phyloP scores from a whole-genome alignment of 768 basidiomycete species.

The Lactarius hatsudake region DNA sequence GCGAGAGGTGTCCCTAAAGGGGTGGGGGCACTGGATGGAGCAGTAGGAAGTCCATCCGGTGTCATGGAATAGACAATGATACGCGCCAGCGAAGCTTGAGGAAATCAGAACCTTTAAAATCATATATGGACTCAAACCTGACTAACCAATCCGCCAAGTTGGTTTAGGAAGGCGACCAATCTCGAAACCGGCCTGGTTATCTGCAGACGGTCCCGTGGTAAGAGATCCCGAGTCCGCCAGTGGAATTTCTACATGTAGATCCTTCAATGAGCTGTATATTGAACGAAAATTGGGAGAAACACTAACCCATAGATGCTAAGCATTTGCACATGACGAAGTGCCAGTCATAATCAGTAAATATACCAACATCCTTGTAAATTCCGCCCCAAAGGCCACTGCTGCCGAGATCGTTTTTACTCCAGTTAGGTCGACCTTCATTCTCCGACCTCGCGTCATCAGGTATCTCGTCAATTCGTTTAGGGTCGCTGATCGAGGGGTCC shows the following conservation, averaged over 20 bases:
- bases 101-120: slow-evolving; percentile 15
- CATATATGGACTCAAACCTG: slow-evolving; percentile 23
- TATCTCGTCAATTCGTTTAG: slow-evolving; percentile 58
- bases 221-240: slow-evolving; percentile 71
- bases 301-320: slow-evolving; percentile 74
- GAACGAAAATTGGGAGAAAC: not conserved
- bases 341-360: slow-evolving; percentile 83
- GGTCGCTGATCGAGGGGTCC: slow-evolving; percentile 73
- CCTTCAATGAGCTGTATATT: slow-evolving; percentile 10
- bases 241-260: slow-evolving; percentile 54
- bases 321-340: slow-evolving; percentile 86
- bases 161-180: slow-evolving; percentile 69
- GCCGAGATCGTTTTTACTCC: slow-evolving; percentile 45
- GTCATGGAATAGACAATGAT: slow-evolving; percentile 91
- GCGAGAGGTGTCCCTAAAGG: slow-evolving; percentile 70
- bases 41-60: slow-evolving; percentile 54
- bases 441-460: slow-evolving; percentile 68
- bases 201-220: slow-evolving; percentile 73
- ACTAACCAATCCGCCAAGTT: slow-evolving; percentile 69
- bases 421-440: slow-evolving; percentile 57
- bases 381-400: slow-evolving; percentile 50
- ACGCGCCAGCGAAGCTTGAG: slow-evolving; percentile 69
- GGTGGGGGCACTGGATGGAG: slow-evolving; percentile 63
- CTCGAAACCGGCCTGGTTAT: slow-evolving; percentile 70
- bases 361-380: slow-evolving; percentile 60